phyloP scores from a whole-genome alignment of 129 eudicot genomes.

The Rutidosis leptorrhynchoides region DNA sequence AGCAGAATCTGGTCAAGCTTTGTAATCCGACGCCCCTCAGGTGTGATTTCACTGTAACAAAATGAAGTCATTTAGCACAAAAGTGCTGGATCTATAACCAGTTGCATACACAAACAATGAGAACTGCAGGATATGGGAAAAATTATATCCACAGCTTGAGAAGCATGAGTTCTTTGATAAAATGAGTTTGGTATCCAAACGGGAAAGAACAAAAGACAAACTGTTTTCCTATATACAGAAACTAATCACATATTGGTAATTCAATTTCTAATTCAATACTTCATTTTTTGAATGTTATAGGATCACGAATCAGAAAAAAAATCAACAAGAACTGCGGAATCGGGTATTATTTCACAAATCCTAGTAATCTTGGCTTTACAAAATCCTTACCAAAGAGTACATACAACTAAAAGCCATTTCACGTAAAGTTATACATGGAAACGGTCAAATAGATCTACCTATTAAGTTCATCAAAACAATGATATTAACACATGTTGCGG shows the following conservation, averaged over 20 bases:
- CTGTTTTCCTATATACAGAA: background rate
- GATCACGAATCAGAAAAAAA: background rate
- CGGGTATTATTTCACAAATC: background rate
- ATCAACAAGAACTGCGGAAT: background rate
- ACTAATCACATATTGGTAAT: background rate
- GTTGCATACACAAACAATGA: background rate
- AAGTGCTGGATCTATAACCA: background rate
- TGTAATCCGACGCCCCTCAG: slow-evolving; percentile 85
- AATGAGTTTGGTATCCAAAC: background rate
- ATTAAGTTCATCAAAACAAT: background rate
- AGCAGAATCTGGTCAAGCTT: slow-evolving; percentile 86
- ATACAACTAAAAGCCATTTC: background rate
- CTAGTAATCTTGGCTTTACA: background rate
- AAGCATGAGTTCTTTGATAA: background rate
- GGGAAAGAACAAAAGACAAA: background rate
- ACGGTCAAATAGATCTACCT: background rate
- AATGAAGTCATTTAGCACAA: slow-evolving; percentile 3
- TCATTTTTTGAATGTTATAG: slow-evolving; percentile 8
- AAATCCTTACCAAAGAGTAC: background rate
- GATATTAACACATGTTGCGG: background rate
- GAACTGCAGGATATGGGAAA: background rate
- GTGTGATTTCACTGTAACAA: slow-evolving; percentile 66
- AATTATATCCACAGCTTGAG: background rate
- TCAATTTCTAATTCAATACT: slow-evolving; percentile 1
- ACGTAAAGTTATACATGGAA: background rate